phyloP scores from a whole-genome alignment of 805 yeast genomes.

The Debaryomyces maramus region DNA sequence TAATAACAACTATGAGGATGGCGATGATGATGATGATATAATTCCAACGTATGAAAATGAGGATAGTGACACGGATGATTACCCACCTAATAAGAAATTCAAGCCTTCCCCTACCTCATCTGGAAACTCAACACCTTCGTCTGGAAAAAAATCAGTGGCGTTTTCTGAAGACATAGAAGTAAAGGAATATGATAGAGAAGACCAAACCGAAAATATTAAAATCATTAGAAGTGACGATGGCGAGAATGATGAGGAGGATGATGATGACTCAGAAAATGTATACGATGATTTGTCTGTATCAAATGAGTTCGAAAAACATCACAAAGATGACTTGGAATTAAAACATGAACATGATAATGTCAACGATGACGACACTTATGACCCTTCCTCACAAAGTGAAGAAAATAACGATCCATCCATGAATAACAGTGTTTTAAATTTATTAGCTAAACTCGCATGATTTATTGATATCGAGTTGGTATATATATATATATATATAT shows the following conservation, averaged over 20 bases:
- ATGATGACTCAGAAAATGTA: conserved; percentile 12
- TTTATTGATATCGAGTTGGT: too few species aligned
- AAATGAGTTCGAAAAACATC: conserved; percentile 22
- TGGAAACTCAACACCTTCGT: conserved; percentile 24
- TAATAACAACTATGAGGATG: conserved; percentile 12
- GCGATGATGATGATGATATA: conserved; percentile 23
- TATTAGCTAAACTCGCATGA: conserved; percentile 31
- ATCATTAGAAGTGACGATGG: conserved; percentile 24
- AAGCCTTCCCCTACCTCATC: conserved; percentile 22
- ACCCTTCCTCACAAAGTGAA: conserved; percentile 17
- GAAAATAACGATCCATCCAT: conserved; percentile 7
- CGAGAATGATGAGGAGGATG: conserved; percentile 15
- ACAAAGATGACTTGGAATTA: conserved; percentile 33
- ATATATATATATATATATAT: too few species aligned
- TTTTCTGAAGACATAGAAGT: conserved; percentile 43
- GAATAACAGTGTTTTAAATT: conserved; percentile 27
- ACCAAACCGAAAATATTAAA: conserved; percentile 23
- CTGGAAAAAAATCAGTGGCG: conserved; percentile 35
- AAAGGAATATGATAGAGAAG: conserved; percentile 42
- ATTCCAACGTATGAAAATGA: conserved; percentile 24
- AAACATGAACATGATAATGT: conserved; percentile 23
- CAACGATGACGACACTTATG: conserved; percentile 19
- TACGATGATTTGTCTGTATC: conserved; percentile 13
- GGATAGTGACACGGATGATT: conserved; percentile 17
- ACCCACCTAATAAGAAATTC: conserved; percentile 13